Conservation (phyloP, 1,139 yeast species). For the Geotrichum cucujoidarum region DNA sequence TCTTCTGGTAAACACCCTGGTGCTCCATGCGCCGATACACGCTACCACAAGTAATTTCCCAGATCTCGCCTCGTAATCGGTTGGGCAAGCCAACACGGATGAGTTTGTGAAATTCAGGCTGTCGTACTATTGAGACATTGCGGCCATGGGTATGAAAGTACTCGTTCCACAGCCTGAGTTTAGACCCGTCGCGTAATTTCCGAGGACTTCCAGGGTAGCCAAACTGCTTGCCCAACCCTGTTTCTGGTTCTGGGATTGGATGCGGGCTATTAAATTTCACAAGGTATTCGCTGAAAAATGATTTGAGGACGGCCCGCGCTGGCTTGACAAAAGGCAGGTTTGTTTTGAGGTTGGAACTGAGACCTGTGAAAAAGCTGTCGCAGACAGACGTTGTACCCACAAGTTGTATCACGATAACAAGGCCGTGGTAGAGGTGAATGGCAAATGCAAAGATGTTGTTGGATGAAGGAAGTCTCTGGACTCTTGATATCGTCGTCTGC, state of each 20-base stretch:
- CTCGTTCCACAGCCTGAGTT: slow-evolving; percentile 91
- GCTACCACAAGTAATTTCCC: slow-evolving; percentile 92
- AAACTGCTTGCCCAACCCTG: slow-evolving; percentile 78
- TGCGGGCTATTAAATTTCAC: slow-evolving; percentile 37
- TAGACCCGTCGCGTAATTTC: slow-evolving; percentile 72
- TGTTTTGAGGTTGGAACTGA: slow-evolving; percentile 58
- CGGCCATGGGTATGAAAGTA: slow-evolving; percentile 79
- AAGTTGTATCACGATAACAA: slow-evolving; percentile 61
- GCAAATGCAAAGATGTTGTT: slow-evolving; percentile 72
- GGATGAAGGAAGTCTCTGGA: slow-evolving; percentile 75
- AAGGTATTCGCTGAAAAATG: slow-evolving; percentile 83
- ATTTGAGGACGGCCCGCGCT: slow-evolving; percentile 54
- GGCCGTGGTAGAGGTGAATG: slow-evolving; percentile 61
- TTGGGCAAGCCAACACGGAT: slow-evolving; percentile 91
- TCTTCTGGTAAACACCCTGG: slow-evolving; percentile 51
- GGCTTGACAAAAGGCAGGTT: slow-evolving; percentile 58
- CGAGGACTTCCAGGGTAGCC: slow-evolving; percentile 88
- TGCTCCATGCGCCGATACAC: slow-evolving; percentile 66
- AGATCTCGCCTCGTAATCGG: slow-evolving; percentile 85
- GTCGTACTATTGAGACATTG: slow-evolving; percentile 67
- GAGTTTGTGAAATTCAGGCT: slow-evolving; percentile 73
- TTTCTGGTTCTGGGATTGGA: slow-evolving; percentile 49
- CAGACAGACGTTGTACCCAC: slow-evolving; percentile 75
- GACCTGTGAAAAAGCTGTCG: slow-evolving; percentile 67
- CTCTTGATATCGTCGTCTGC: slow-evolving; percentile 72